phyloP scores from a whole-genome alignment of 306 rosid species.

The Cicer judaicum region DNA sequence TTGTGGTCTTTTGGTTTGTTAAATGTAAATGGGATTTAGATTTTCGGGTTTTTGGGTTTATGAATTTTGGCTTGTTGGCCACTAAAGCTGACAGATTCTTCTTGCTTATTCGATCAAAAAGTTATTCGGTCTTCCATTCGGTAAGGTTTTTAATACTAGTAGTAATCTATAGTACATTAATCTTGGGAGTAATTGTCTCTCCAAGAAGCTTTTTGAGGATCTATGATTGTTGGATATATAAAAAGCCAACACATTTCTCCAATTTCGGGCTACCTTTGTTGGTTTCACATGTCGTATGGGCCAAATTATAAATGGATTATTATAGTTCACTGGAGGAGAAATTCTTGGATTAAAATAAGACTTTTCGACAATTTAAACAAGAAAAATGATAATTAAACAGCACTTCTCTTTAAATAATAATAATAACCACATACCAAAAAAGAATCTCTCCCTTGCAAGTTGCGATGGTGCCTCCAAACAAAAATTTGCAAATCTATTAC shows the following conservation, averaged over 20 bases:
- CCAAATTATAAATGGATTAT: too few relatives aligned
- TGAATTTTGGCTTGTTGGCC: conserved; percentile 50
- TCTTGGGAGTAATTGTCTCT: conserved; percentile 27
- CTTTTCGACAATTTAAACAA: too few relatives aligned
- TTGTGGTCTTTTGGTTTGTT: conserved; percentile 38
- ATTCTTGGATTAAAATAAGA: too few relatives aligned
- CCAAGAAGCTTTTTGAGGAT: conserved; percentile 28
- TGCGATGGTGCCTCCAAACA: too few relatives aligned
- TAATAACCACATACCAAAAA: too few relatives aligned
- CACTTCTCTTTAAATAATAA: too few relatives aligned
- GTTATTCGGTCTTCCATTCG: conserved; percentile 47
- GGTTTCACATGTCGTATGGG: conserved; percentile 32
- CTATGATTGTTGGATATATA: conserved; percentile 20
- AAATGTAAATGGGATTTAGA: conserved; percentile 58
- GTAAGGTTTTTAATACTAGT: conserved; percentile 15
- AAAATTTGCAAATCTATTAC: too few relatives aligned
- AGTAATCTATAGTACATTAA: neutral
- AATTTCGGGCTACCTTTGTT: conserved; percentile 41
- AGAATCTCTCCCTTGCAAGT: too few relatives aligned
- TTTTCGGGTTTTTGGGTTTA: conserved; percentile 45
- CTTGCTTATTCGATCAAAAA: conserved; percentile 44
- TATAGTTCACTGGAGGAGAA: too few relatives aligned
- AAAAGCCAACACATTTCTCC: conserved; percentile 33
- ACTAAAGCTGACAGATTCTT: conserved; percentile 61
- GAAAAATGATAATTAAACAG: too few relatives aligned